Conservation (phyloP, 2,329 filamentous ascomycete species). For the Diaporthe batatas region DNA sequence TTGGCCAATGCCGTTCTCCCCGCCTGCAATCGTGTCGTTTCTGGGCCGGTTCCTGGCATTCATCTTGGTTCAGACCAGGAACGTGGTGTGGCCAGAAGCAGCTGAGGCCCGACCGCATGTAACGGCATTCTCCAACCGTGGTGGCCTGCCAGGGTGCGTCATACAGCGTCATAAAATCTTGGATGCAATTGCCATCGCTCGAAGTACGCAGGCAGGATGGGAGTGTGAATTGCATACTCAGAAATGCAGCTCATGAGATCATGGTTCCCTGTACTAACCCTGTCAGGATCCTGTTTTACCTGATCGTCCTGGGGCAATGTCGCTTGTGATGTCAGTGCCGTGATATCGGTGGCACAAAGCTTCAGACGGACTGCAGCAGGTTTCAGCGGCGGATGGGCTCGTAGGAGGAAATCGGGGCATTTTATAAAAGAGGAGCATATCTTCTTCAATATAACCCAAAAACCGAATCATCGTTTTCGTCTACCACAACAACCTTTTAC, state of each 20-base stretch:
- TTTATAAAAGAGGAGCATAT: neutral
- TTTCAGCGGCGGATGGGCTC: neutral
- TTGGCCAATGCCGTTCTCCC: slow-evolving; percentile 4
- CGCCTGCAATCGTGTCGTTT: neutral
- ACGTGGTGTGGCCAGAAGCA: neutral
- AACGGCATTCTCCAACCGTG: slow-evolving; percentile 17
- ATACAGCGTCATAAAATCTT: slow-evolving; percentile 28
- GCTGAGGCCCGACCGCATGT: slow-evolving; percentile 19
- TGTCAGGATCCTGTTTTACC: slow-evolving; percentile 32
- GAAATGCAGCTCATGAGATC: slow-evolving; percentile 25
- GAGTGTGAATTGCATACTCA: slow-evolving; percentile 17
- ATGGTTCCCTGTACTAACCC: slow-evolving; percentile 14
- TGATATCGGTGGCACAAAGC: slow-evolving; percentile 12
- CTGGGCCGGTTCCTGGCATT: slow-evolving; percentile 1
- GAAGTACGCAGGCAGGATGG: slow-evolving; percentile 20
- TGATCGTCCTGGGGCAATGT: slow-evolving; percentile 17
- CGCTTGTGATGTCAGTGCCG: slow-evolving; percentile 27
- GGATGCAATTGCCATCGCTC: slow-evolving; percentile 21
- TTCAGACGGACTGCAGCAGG: slow-evolving; percentile 14
- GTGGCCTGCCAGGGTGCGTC: slow-evolving; percentile 16
- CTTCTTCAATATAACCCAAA: neutral
- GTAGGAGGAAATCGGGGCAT: neutral
- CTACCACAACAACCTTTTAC: neutral
- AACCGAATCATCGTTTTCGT: neutral
- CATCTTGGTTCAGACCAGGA: slow-evolving; percentile 11